Evolutionary conservation across 441 rosid genomes (phyloP).

Genomic region (Brassica hybrid): DNA sequence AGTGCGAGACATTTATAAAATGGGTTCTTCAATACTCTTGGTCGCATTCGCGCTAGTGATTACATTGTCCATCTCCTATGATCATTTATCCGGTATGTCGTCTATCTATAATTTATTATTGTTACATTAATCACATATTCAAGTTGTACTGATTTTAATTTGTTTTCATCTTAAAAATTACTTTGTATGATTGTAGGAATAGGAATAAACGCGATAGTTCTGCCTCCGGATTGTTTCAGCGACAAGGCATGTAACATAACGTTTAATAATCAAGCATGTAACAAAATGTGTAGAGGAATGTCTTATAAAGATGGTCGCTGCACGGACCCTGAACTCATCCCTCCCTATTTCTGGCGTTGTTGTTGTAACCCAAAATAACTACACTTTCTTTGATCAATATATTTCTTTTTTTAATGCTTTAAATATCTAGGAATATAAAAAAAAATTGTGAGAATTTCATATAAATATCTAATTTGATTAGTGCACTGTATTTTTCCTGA

Average conservation of each 20-base stretch:
- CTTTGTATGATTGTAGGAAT: not conserved
- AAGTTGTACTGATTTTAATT: not conserved
- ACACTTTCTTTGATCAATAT: not conserved
- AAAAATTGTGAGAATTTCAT: not conserved
- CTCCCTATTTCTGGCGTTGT: not conserved
- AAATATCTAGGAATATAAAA: not conserved
- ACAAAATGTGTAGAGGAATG: not conserved
- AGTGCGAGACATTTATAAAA: not conserved
- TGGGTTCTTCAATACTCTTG: not conserved
- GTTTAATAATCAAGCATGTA: constrained; percentile 4
- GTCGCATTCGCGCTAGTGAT: not conserved
- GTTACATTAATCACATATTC: constrained; percentile 1
- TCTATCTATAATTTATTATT: not conserved
- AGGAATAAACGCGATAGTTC: not conserved
- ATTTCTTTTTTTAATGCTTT: not conserved
- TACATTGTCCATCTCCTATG: not conserved
- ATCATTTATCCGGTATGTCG: constrained; percentile 3
- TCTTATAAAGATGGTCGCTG: not conserved
- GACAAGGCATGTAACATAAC: constrained; percentile 3
- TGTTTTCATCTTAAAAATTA: not conserved
- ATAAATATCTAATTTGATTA: not conserved
- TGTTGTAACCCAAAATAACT: not conserved
- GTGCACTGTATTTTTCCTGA: not conserved
- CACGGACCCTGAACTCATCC: not conserved
- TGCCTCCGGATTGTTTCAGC: not conserved